Percentiles rank a stretch among this genome's conserved stretches.
Evolutionary conservation across 331 rosid species (phyloP).

Genomic region (Cucumis variabilis): DNA sequence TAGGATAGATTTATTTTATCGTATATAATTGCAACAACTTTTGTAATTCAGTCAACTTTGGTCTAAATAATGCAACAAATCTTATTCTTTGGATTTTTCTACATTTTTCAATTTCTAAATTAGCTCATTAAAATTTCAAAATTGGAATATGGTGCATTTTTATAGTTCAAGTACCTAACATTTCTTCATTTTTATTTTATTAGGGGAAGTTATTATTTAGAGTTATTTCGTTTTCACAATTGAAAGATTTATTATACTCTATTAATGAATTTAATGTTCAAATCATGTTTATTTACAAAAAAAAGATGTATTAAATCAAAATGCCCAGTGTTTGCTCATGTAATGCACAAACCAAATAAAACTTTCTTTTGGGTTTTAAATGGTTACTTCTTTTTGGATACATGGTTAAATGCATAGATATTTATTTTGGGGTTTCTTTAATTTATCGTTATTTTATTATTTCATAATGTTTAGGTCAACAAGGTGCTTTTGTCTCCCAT

Average conservation of each 20-base stretch:
- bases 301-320: neutral
- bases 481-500: too few relatives aligned
- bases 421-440: neutral
- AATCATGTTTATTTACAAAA: neutral
- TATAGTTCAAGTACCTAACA: neutral
- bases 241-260: neutral
- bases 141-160: neutral
- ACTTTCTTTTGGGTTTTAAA: slow-evolving; percentile 25
- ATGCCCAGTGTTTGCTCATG: too few relatives aligned
- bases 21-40: neutral
- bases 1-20: neutral
- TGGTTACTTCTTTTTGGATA: slow-evolving; percentile 32
- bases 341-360: neutral
- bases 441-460: neutral
- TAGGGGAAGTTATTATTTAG: too few relatives aligned
- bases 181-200: neutral
- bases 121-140: neutral
- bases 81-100: neutral
- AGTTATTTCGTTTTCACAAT: too few relatives aligned
- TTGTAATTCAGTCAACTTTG: neutral
- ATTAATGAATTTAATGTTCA: neutral
- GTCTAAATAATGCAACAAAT: neutral
- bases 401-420: neutral
- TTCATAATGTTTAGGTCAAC: too few relatives aligned
- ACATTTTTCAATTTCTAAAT: neutral